These are phyloP conservation scores for Phialocephala subalpina DNA, from an alignment of 2,329 filamentous ascomycete genomes.

Conservation along the genomic window DNA sequence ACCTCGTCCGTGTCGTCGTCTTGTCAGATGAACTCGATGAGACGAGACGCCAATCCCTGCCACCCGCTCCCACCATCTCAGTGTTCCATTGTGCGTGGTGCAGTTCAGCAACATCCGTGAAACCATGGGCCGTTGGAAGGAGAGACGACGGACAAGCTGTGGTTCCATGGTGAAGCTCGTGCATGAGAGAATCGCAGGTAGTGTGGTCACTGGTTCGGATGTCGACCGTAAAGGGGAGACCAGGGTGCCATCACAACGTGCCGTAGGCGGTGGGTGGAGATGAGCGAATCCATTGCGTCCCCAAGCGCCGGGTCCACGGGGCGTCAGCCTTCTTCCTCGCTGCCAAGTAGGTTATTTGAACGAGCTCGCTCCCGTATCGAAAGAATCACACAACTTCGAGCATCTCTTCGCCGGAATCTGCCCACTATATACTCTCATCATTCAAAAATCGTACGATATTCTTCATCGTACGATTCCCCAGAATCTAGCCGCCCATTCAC, in stretches of 20 bases:
- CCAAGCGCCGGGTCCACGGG: conserved; percentile 34
- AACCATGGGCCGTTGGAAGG: conserved; percentile 6
- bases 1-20: background rate
- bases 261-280: background rate
- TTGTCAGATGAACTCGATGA: background rate
- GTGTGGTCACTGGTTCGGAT: conserved; percentile 20
- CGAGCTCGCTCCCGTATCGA: background rate
- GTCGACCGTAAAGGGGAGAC: background rate
- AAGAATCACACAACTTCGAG: background rate
- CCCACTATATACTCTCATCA: conserved; percentile 25
- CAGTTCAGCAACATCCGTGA: background rate
- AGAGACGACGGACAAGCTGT: background rate
- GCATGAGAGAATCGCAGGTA: conserved; percentile 13
- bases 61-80: background rate
- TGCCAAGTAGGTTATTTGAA: conserved; percentile 12
- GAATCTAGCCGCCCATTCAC: conserved; percentile 11
- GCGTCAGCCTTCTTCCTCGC: conserved; percentile 20
- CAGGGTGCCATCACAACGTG: background rate
- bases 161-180: conserved; percentile 10
- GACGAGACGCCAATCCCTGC: background rate
- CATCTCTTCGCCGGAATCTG: conserved; percentile 18
- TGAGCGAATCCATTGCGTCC: conserved; percentile 28
- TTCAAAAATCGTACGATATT: conserved; percentile 10
- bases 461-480: conserved; percentile 31
- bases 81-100: background rate